These are phyloP conservation scores for Thymus mandschuricus DNA, from an alignment of 257 asterid genomes.

Conservation along the genomic window DNA sequence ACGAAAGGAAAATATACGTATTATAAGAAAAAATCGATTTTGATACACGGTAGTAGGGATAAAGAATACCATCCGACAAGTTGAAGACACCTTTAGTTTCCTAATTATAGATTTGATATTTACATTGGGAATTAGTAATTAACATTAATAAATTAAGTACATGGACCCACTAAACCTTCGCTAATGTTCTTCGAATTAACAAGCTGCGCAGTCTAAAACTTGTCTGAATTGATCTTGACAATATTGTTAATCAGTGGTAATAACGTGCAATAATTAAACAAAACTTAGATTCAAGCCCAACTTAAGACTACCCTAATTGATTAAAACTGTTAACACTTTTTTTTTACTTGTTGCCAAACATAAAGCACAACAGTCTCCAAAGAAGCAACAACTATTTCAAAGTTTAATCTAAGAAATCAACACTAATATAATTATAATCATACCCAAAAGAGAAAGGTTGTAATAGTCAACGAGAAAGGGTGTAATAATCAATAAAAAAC, in stretches of 20 bases:
- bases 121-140: background rate
- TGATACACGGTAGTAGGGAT: too few relatives aligned
- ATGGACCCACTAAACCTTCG: background rate
- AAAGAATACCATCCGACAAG: too few relatives aligned
- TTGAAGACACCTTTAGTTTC: too few relatives aligned
- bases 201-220: background rate
- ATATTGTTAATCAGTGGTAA: background rate
- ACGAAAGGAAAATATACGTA: too few relatives aligned
- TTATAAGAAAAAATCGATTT: too few relatives aligned
- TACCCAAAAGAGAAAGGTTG: slow-evolving; percentile 2
- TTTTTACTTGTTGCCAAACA: slow-evolving; percentile 32
- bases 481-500: background rate
- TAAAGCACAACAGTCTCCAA: slow-evolving; percentile 30
- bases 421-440: too few relatives aligned
- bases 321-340: background rate
- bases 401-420: background rate
- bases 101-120: too few relatives aligned
- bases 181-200: background rate
- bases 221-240: background rate
- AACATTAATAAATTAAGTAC: background rate
- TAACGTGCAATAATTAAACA: slow-evolving; percentile 1
- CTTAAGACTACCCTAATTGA: background rate
- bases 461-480: slow-evolving; percentile 6
- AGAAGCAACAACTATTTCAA: slow-evolving; percentile 23
- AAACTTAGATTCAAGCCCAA: slow-evolving; percentile 21